Percentiles rank a stretch among this genome's conserved stretches.
Evolutionary conservation across 2,329 filamentous ascomycete species (phyloP).

Genomic region (Clonostachys rhizophaga): DNA sequence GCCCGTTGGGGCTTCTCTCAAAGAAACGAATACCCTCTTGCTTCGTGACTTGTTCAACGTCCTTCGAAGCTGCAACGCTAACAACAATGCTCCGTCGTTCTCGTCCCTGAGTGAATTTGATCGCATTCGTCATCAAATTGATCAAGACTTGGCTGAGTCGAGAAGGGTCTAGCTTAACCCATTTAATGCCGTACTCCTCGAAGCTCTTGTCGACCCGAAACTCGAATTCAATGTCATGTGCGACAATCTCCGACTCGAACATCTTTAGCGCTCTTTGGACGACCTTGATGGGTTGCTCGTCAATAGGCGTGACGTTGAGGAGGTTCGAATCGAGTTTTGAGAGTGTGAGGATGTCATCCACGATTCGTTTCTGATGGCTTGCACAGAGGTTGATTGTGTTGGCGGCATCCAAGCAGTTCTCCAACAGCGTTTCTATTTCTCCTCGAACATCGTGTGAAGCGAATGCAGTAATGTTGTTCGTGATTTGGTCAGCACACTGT

Average conservation of each 20-base stretch:
- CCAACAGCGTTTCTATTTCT: slow-evolving; percentile 42
- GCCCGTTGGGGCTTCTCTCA: slow-evolving; percentile 32
- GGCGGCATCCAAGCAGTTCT: slow-evolving; percentile 65
- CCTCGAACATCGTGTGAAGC: slow-evolving; percentile 27
- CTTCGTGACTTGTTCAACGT: slow-evolving; percentile 34
- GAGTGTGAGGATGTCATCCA: slow-evolving; percentile 62
- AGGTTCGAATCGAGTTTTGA: slow-evolving; percentile 69
- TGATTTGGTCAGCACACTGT: slow-evolving; percentile 73
- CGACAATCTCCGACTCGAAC: slow-evolving; percentile 71
- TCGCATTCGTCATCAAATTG: slow-evolving; percentile 67
- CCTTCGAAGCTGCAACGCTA: slow-evolving; percentile 57
- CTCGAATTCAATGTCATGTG: slow-evolving; percentile 66
- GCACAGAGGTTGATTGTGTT: slow-evolving; percentile 78
- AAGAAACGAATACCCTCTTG: slow-evolving; percentile 38
- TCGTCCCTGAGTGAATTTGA: slow-evolving; percentile 61
- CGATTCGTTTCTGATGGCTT: slow-evolving; percentile 71
- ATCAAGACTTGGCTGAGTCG: slow-evolving; percentile 71
- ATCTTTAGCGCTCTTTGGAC: slow-evolving; percentile 70
- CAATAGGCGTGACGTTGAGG: slow-evolving; percentile 64
- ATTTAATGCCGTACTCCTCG: slow-evolving; percentile 58
- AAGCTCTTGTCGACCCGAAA: slow-evolving; percentile 67
- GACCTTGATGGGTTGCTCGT: slow-evolving; percentile 63
- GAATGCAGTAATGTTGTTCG: slow-evolving; percentile 40
- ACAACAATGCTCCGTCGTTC: slow-evolving; percentile 57
- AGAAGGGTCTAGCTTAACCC: slow-evolving; percentile 72